Conservation (phyloP, 768 basidiomycete genomes). For the Mycena galopus region DNA sequence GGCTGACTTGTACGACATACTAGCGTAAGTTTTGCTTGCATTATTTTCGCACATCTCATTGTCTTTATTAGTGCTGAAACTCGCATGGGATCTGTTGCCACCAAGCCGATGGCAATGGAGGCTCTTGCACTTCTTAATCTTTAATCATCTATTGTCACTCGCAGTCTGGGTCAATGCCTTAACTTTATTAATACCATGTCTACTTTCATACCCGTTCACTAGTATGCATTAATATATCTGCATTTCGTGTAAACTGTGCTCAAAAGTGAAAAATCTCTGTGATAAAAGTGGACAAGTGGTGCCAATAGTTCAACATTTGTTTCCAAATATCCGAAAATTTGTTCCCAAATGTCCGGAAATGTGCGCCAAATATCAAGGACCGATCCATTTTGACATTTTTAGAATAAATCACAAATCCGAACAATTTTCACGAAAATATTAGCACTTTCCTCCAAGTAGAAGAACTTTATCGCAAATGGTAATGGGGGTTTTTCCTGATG, state of each 20-base stretch:
- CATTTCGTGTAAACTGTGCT: too few relatives aligned
- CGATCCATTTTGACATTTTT: slow-evolving; percentile 2
- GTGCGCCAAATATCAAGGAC: background rate
- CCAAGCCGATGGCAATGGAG: background rate
- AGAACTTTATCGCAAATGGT: background rate
- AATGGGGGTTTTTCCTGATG: background rate
- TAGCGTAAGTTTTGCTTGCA: background rate
- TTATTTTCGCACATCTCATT: background rate
- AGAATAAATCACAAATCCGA: background rate
- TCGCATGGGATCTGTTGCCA: background rate
- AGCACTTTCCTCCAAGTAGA: background rate
- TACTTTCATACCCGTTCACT: background rate
- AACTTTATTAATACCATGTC: background rate
- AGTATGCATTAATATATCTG: slow-evolving; percentile 1
- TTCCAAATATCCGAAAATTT: too few relatives aligned
- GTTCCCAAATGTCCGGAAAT: background rate
- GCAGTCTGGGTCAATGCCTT: background rate
- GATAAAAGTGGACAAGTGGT: too few relatives aligned
- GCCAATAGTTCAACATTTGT: too few relatives aligned
- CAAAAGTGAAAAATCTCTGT: too few relatives aligned
- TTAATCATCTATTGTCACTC: background rate
- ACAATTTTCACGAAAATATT: background rate
- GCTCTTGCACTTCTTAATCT: background rate
- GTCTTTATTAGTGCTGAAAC: background rate
- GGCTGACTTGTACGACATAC: background rate